phyloP scores from a whole-genome alignment of 192 early-diverging fungal genomes.

The Entophlyctis helioformis region DNA sequence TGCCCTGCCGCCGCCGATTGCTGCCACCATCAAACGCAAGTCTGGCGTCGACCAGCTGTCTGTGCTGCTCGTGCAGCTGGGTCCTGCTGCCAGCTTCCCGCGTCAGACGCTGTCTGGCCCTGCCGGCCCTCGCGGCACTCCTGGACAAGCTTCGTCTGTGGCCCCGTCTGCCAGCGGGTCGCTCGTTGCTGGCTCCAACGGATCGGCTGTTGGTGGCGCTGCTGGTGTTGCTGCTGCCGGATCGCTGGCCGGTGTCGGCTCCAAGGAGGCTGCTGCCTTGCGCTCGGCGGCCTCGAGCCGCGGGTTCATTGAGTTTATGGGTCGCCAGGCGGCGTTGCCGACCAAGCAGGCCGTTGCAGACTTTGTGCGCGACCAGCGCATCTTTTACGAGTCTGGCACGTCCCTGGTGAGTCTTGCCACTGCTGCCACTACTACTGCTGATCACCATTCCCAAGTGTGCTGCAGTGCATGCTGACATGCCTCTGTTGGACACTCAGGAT shows the following conservation, averaged over 20 bases:
- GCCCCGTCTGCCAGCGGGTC: too few species aligned
- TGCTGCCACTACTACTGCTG: neutral
- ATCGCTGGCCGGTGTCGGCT: too few species aligned
- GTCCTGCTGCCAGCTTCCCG: conserved; percentile 64
- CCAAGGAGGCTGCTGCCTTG: too few species aligned
- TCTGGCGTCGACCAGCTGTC: conserved; percentile 68
- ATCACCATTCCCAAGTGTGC: neutral
- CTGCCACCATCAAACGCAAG: conserved; percentile 28
- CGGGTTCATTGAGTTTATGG: conserved; percentile 13
- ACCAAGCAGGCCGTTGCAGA: conserved; percentile 11
- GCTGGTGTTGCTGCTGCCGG: too few species aligned
- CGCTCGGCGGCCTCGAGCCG: neutral
- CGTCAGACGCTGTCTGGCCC: too few species aligned
- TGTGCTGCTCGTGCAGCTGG: conserved; percentile 73
- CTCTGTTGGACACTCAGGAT: conserved; percentile 11
- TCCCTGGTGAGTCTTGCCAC: conserved; percentile 42
- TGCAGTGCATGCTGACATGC: too few species aligned
- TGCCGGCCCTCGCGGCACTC: too few species aligned
- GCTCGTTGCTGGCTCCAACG: too few species aligned
- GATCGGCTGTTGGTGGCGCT: too few species aligned
- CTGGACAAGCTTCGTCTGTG: too few species aligned
- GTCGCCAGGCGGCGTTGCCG: conserved; percentile 7
- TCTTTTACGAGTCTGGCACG: conserved; percentile 71
- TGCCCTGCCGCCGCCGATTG: neutral
- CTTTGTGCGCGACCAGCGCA: conserved; percentile 19